phyloP scores from a whole-genome alignment of 306 rosid genomes.

The Prunus mira region DNA sequence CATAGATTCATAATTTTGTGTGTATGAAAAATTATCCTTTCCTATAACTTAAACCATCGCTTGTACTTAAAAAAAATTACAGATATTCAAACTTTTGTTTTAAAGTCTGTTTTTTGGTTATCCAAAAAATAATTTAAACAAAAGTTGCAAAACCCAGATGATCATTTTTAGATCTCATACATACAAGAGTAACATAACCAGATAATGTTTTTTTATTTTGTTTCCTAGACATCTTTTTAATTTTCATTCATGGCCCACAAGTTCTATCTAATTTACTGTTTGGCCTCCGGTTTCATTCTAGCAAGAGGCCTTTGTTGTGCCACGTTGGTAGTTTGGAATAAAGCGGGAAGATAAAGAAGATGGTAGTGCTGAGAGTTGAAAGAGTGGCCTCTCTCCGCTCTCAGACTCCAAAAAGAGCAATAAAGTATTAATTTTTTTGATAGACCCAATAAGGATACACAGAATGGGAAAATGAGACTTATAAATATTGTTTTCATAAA shows the following conservation, averaged over 20 bases:
- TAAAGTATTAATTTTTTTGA: constrained; percentile 6
- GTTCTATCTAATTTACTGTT: constrained; percentile 4
- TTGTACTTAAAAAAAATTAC: no score
- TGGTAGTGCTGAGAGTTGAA: constrained; percentile 5
- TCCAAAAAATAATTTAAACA: no score
- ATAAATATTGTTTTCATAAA: background rate
- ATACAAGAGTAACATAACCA: background rate
- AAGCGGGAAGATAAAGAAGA: constrained; percentile 53
- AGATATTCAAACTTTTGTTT: no score
- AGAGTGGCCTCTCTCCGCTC: constrained; percentile 25
- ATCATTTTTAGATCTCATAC: no score
- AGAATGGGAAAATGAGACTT: background rate
- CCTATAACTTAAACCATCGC: no score
- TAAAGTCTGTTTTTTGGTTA: no score
- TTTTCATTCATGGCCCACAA: constrained; percentile 30
- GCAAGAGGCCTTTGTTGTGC: constrained; percentile 59
- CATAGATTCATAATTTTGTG: no score
- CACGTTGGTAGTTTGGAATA: constrained; percentile 58
- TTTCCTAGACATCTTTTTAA: background rate
- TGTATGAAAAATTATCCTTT: no score
- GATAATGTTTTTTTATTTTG: background rate
- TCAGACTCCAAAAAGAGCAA: background rate
- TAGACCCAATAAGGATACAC: constrained; percentile 15
- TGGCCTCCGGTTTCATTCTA: background rate
- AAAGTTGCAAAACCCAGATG: background rate